These are phyloP conservation scores for Paxillus ammoniavirescens DNA, from an alignment of 768 basidiomycete species.

Conservation along the genomic window DNA sequence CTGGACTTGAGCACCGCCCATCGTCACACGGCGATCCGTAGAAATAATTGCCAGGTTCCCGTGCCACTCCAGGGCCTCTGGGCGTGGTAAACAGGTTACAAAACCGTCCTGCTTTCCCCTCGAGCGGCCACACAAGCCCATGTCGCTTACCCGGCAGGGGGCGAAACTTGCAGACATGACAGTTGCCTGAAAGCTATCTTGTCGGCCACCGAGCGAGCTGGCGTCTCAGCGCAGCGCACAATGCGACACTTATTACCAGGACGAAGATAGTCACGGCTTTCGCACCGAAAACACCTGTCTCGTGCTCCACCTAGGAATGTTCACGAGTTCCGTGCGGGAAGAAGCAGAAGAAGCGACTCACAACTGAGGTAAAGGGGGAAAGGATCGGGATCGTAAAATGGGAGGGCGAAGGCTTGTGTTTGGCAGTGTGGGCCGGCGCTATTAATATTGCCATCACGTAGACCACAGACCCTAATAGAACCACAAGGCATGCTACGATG, in stretches of 20 bases:
- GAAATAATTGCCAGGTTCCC: neutral
- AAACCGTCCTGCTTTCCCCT: neutral
- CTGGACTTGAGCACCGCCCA: neutral
- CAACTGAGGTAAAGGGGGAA: constrained; percentile 78
- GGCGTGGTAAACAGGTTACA: constrained; percentile 5
- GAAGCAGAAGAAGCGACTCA: constrained; percentile 24
- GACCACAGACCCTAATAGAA: constrained; percentile 19
- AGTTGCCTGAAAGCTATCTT: neutral
- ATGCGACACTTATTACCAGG: constrained; percentile 38
- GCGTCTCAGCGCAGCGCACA: constrained; percentile 44
- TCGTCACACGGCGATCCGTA: neutral
- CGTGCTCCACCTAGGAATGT: constrained; percentile 62
- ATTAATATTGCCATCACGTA: constrained; percentile 19
- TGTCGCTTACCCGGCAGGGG: neutral
- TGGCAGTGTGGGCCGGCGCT: constrained; percentile 13
- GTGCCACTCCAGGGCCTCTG: too few relatives aligned
- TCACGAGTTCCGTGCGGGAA: neutral
- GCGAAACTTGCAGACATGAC: neutral
- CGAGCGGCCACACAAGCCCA: neutral
- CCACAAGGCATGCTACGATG: constrained; percentile 17
- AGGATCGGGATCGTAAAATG: constrained; percentile 80
- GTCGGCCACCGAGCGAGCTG: constrained; percentile 29
- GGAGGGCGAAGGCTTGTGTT: constrained; percentile 28
- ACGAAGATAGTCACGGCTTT: constrained; percentile 42
- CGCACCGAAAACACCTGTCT: constrained; percentile 60